Conservation (phyloP, 768 basidiomycete genomes). For the Lactarius sp. region DNA sequence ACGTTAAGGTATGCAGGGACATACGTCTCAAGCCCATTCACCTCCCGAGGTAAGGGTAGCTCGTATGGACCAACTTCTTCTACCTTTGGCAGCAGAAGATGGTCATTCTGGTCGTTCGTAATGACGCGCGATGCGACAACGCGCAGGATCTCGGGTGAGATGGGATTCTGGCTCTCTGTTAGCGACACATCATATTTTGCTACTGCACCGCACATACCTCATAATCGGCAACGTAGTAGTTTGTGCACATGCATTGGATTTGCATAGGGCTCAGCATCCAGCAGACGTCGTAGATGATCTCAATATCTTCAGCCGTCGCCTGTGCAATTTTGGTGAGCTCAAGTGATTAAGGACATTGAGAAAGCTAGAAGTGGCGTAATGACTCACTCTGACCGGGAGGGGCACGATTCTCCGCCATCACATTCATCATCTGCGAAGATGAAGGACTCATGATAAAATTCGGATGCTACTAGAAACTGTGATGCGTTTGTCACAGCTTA, state of each 20-base stretch:
- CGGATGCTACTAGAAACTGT: no score
- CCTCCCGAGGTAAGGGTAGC: conserved; percentile 88
- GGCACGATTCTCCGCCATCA: no score
- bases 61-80: conserved; percentile 98
- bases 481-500: no score
- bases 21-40: conserved; percentile 94
- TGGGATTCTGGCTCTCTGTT: conserved; percentile 64
- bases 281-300: conserved; percentile 99
- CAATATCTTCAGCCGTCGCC: conserved; percentile 93
- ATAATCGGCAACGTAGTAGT: conserved; percentile 98
- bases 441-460: no score
- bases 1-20: conserved; percentile 90
- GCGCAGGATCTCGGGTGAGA: conserved; percentile 93
- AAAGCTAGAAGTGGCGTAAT: no score
- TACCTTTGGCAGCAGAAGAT: conserved; percentile 91
- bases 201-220: conserved; percentile 52
- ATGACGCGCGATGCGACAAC: conserved; percentile 95
- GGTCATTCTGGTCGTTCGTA: conserved; percentile 95
- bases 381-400: no score
- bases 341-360: neutral
- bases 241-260: conserved; percentile 98
- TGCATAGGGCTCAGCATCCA: conserved; percentile 99
- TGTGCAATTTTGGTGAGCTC: conserved; percentile 30
- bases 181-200: neutral
- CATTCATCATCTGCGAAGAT: no score